These are phyloP conservation scores for Marchantia paleacea DNA, from an alignment of 225 moss, liverwort and hornwort genomes.

Conservation along the genomic window DNA sequence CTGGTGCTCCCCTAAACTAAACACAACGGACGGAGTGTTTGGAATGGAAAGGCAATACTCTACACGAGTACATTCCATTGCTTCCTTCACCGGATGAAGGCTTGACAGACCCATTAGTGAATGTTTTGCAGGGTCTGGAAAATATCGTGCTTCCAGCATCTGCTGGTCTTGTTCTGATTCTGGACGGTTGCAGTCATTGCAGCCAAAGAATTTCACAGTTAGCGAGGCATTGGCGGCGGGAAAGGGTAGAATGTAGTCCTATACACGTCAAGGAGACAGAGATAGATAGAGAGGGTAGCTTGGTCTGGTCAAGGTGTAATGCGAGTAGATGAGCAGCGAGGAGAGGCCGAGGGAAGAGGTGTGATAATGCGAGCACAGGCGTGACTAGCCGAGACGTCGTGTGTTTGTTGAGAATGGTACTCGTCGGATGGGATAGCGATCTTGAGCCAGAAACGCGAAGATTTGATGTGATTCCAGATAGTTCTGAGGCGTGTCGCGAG, in stretches of 20 bases:
- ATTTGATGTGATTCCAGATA: conserved; percentile 15
- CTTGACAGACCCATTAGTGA: too few species aligned
- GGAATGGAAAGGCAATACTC: not conserved
- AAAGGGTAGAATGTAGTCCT: too few species aligned
- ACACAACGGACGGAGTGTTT: not conserved
- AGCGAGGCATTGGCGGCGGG: too few species aligned
- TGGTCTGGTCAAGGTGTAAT: not conserved
- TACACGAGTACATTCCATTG: too few species aligned
- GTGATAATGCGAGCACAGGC: not conserved
- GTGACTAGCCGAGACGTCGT: not conserved
- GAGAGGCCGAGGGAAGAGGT: not conserved
- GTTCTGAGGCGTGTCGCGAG: not conserved
- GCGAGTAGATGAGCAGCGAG: not conserved
- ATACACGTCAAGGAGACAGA: not conserved
- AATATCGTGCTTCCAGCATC: too few species aligned
- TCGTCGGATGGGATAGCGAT: conserved; percentile 8
- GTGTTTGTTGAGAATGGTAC: conserved; percentile 15
- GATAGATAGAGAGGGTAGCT: not conserved
- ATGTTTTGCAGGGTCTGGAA: too few species aligned
- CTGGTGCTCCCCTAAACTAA: not conserved
- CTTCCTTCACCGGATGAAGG: too few species aligned
- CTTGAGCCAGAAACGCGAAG: conserved; percentile 10
- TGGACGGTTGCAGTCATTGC: too few species aligned
- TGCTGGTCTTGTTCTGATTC: too few species aligned
- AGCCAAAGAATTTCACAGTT: too few species aligned